Percentiles rank a stretch among this genome's conserved stretches.
Evolutionary conservation across 345 rosid species (phyloP).

Genomic region (Limnanthes douglasii): DNA sequence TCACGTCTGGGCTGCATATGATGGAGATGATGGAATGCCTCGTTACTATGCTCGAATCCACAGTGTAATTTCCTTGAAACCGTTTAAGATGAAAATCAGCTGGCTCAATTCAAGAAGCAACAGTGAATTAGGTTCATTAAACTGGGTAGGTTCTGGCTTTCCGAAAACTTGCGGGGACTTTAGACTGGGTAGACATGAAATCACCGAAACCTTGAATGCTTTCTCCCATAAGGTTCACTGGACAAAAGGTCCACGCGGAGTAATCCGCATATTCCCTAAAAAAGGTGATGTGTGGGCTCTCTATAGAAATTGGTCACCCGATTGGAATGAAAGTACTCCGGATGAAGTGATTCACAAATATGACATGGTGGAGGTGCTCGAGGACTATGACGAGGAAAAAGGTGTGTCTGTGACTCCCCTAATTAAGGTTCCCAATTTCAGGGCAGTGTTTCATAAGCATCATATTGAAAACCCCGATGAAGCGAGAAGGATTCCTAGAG

Average conservation of each 20-base stretch:
- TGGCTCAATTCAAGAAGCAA: slow-evolving; percentile 80
- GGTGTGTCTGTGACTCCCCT: slow-evolving; percentile 46
- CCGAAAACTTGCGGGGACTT: slow-evolving; percentile 82
- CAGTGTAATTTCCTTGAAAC: slow-evolving; percentile 57
- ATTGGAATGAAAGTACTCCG: slow-evolving; percentile 60
- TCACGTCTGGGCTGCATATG: slow-evolving; percentile 98
- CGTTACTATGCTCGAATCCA: slow-evolving; percentile 89
- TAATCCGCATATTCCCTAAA: slow-evolving; percentile 48
- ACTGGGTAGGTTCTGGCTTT: slow-evolving; percentile 83
- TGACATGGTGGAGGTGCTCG: slow-evolving; percentile 87
- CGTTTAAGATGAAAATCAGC: slow-evolving; percentile 77
- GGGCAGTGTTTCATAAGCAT: slow-evolving; percentile 41
- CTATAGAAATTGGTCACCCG: slow-evolving; percentile 73
- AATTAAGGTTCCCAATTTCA: slow-evolving; percentile 60
- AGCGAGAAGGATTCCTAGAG: slow-evolving; percentile 34
- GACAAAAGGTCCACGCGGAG: slow-evolving; percentile 55
- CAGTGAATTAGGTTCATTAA: slow-evolving; percentile 40
- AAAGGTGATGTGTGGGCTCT: slow-evolving; percentile 91
- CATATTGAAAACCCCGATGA: slow-evolving; percentile 22
- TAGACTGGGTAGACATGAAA: slow-evolving; percentile 44
- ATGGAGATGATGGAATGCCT: slow-evolving; percentile 90
- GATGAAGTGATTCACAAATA: slow-evolving; percentile 58
- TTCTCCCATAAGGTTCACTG: slow-evolving; percentile 82
- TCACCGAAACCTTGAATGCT: slow-evolving; percentile 33
- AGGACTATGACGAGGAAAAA: slow-evolving; percentile 45